Conservation (phyloP, 2,329 filamentous ascomycete genomes). For the Beauveria bassiana region DNA sequence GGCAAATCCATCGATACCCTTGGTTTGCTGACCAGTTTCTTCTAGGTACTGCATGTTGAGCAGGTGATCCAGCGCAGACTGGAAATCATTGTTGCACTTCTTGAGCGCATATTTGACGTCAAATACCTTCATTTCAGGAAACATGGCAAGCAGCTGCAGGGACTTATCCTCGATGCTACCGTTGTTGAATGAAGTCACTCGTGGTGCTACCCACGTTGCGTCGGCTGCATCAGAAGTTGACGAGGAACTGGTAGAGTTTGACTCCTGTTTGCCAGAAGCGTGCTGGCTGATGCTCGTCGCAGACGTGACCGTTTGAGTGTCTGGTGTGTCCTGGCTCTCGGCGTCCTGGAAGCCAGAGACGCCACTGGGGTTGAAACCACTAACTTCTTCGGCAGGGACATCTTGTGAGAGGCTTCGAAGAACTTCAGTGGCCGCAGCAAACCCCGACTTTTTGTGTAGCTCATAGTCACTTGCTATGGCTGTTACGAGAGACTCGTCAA, state of each 20-base stretch:
- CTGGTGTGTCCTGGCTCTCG: conserved; percentile 17
- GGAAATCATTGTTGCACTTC: conserved; percentile 59
- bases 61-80: conserved; percentile 68
- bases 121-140: conserved; percentile 58
- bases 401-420: conserved; percentile 59
- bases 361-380: conserved; percentile 72
- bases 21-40: conserved; percentile 53
- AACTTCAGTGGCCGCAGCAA: conserved; percentile 46
- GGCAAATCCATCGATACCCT: conserved; percentile 78
- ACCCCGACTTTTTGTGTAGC: conserved; percentile 42
- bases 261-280: conserved; percentile 21
- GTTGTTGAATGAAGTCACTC: conserved; percentile 27
- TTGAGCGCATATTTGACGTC: conserved; percentile 60
- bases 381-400: conserved; percentile 60
- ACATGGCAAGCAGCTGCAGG: conserved; percentile 58
- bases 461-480: conserved; percentile 71
- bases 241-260: conserved; percentile 23
- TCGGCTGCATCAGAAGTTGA: conserved; percentile 18
- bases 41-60: conserved; percentile 73
- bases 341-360: conserved; percentile 40
- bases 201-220: conserved; percentile 18
- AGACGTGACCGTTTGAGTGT: conserved; percentile 17
- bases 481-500: conserved; percentile 72
- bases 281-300: conserved; percentile 22
- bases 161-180: conserved; percentile 55